Evolutionary conservation across 2,329 filamentous ascomycete genomes (phyloP).

Genomic region (Hirsutella rhossiliensis): DNA sequence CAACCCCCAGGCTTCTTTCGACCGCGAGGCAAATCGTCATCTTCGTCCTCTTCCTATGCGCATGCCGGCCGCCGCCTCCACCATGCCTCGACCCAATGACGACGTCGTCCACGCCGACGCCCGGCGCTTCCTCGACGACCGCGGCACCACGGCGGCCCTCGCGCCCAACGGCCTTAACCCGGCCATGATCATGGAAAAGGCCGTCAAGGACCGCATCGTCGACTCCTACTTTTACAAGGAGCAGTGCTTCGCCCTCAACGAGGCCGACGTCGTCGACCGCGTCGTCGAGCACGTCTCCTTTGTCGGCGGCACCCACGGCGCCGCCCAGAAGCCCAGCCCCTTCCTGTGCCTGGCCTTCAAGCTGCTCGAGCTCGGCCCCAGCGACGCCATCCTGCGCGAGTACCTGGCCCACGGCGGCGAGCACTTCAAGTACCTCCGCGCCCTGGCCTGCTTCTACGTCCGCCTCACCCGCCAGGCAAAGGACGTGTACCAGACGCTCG

Average conservation of each 20-base stretch:
- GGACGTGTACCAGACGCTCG: conserved; percentile 68
- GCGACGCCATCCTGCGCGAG: conserved; percentile 64
- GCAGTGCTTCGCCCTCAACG: conserved; percentile 92
- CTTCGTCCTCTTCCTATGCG: conserved; percentile 2
- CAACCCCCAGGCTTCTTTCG: neutral
- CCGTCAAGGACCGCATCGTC: conserved; percentile 87
- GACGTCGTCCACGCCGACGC: conserved; percentile 66
- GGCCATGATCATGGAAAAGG: conserved; percentile 90
- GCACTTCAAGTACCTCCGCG: conserved; percentile 76
- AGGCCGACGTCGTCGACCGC: conserved; percentile 71
- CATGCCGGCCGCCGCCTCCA: conserved; percentile 2
- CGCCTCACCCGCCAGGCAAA: conserved; percentile 72
- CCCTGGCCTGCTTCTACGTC: conserved; percentile 87
- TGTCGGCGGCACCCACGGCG: conserved; percentile 80
- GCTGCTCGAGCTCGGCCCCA: conserved; percentile 75
- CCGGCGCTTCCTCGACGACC: conserved; percentile 74
- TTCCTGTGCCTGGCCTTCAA: conserved; percentile 95
- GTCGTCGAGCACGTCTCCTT: conserved; percentile 72
- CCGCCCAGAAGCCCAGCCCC: conserved; percentile 74
- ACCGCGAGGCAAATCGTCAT: too few relatives aligned
- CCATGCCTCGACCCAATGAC: conserved; percentile 16
- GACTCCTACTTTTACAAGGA: conserved; percentile 98
- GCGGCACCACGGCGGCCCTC: conserved; percentile 64
- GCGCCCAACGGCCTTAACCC: conserved; percentile 85
- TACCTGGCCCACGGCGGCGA: conserved; percentile 69